A percentile compares a stretch with the other conserved stretches of the same genome.
phyloP scores from a whole-genome alignment of 164 flowering plant species.

The Euptelea pleiosperma region DNA sequence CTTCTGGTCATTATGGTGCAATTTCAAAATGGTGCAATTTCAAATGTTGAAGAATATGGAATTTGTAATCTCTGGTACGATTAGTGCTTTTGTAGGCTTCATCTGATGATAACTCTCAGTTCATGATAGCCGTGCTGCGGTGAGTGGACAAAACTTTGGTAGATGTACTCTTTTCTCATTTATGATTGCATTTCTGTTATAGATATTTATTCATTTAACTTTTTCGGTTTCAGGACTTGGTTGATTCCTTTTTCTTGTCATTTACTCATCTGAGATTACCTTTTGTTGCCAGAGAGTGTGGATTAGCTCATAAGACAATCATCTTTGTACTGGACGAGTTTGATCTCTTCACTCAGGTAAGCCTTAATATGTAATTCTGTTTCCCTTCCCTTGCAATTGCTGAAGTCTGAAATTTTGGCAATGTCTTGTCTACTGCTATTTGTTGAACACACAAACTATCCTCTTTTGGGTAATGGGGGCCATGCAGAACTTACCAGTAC shows the following conservation, averaged over 20 bases:
- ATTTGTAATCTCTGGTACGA: constrained; percentile 10
- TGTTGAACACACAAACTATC: not conserved
- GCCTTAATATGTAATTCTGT: constrained; percentile 2
- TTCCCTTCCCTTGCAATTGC: not conserved
- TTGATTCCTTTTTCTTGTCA: not conserved
- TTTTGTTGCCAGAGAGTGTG: constrained; percentile 69
- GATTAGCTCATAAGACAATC: constrained; percentile 87
- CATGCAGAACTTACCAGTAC: not conserved
- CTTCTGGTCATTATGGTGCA: constrained; percentile 8
- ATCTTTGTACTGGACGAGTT: constrained; percentile 90
- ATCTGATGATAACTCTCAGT: constrained; percentile 89
- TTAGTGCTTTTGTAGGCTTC: constrained; percentile 61
- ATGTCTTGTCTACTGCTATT: not conserved
- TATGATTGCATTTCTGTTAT: not conserved
- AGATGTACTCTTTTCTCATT: not conserved
- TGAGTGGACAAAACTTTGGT: constrained; percentile 29
- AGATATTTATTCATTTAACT: not conserved
- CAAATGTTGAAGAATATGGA: not conserved
- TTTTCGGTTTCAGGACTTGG: not conserved
- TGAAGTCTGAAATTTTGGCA: not conserved
- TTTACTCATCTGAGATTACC: constrained; percentile 6
- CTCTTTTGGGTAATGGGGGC: not conserved
- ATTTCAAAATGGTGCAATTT: not conserved
- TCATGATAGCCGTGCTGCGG: constrained; percentile 80
- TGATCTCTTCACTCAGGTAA: constrained; percentile 89